A percentile compares a stretch with the other conserved stretches of the same genome.
phyloP scores from a whole-genome alignment of 306 rosid genomes.

The Cucurbita argyrosperma region DNA sequence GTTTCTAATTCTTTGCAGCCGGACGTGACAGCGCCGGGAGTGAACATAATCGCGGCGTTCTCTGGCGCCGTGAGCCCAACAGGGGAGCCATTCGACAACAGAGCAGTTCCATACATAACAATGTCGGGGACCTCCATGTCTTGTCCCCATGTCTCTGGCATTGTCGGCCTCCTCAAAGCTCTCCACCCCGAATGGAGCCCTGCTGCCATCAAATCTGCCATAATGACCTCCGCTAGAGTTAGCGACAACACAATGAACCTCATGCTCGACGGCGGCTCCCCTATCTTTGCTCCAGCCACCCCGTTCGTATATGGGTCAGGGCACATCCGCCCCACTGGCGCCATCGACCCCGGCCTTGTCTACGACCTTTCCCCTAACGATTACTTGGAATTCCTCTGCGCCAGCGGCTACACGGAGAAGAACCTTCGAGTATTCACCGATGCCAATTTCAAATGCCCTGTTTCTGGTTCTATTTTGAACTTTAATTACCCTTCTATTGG shows the following conservation, averaged over 20 bases:
- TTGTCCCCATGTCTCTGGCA: slow-evolving; percentile 66
- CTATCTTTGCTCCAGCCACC: slow-evolving; percentile 9
- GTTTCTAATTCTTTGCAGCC: slow-evolving; percentile 24
- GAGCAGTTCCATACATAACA: slow-evolving; percentile 28
- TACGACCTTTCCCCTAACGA: slow-evolving; percentile 40
- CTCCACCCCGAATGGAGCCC: slow-evolving; percentile 55
- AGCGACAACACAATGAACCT: slow-evolving; percentile 35
- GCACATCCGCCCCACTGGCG: slow-evolving; percentile 53
- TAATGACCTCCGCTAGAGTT: slow-evolving; percentile 52
- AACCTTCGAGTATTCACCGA: slow-evolving; percentile 10
- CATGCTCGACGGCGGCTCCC: slow-evolving; percentile 19
- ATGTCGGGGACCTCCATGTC: slow-evolving; percentile 80
- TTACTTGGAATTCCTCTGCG: slow-evolving; percentile 52
- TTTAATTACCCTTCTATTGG: no score
- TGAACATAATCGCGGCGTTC: slow-evolving; percentile 49
- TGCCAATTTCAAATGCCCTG: slow-evolving; percentile 10
- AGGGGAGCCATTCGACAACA: slow-evolving; percentile 16
- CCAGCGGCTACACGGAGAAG: slow-evolving; percentile 27
- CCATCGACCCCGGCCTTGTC: slow-evolving; percentile 68
- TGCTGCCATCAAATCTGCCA: slow-evolving; percentile 47
- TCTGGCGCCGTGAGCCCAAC: slow-evolving; percentile 35
- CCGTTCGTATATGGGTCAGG: slow-evolving; percentile 46
- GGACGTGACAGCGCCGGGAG: slow-evolving; percentile 68
- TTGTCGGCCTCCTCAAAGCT: slow-evolving; percentile 53
- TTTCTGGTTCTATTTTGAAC: no score